Conservation (phyloP, 2,329 filamentous ascomycete genomes). For the Sporothrix dimorphospora region DNA sequence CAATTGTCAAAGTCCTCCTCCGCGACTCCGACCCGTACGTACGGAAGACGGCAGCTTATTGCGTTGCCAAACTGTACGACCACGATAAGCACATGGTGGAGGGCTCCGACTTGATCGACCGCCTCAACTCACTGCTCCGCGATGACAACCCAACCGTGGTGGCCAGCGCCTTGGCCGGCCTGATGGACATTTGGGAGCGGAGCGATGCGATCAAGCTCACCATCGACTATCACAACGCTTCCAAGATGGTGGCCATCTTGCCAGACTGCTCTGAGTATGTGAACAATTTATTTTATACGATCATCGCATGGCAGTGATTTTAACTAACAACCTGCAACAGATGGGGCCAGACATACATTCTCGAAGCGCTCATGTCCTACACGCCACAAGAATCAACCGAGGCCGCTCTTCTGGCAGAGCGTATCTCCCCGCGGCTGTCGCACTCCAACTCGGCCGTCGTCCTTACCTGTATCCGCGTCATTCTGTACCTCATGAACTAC, state of each 20-base stretch:
- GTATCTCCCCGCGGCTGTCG: conserved; percentile 91
- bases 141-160: conserved; percentile 98
- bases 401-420: conserved; percentile 85
- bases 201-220: conserved; percentile 97
- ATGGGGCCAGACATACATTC: conserved; percentile 98
- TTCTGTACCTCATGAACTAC: conserved; percentile 98
- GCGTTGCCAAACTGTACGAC: conserved; percentile 96
- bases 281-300: not conserved
- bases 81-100: conserved; percentile 92
- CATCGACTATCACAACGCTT: conserved; percentile 95
- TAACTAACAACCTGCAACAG: conserved; percentile 47
- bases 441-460: conserved; percentile 97
- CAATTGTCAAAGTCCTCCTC: conserved; percentile 79
- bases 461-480: conserved; percentile 91
- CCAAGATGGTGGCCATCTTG: conserved; percentile 95
- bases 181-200: conserved; percentile 98
- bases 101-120: conserved; percentile 86
- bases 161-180: conserved; percentile 82
- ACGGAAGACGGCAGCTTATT: conserved; percentile 94
- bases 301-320: not conserved
- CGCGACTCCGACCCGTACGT: conserved; percentile 92
- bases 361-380: conserved; percentile 97
- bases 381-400: conserved; percentile 90
- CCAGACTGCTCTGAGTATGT: conserved; percentile 95
- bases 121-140: conserved; percentile 83